A percentile compares a stretch with the other conserved stretches of the same genome.
Conservation (phyloP, 371 early-diverging fungal genomes). For the Haplosporangium sp. region DNA sequence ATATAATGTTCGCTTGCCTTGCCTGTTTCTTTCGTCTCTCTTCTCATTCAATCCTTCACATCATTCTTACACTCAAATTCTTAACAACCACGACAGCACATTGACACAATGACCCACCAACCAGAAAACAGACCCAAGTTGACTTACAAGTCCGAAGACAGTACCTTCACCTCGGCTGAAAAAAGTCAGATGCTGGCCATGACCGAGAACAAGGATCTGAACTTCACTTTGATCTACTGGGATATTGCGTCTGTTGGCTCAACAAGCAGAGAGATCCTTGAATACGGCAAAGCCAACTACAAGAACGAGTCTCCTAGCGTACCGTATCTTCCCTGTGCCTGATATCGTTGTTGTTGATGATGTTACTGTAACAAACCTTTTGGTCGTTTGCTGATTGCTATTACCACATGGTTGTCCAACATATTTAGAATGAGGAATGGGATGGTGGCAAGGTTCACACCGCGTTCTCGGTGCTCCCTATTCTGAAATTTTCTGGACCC, state of each 20-base stretch:
- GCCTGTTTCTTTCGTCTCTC: no score
- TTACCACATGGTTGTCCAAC: no score
- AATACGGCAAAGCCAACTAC: slow-evolving; percentile 12
- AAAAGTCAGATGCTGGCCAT: neutral
- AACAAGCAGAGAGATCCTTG: slow-evolving; percentile 23
- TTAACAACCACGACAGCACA: no score
- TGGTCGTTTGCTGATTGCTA: no score
- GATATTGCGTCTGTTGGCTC: slow-evolving; percentile 23
- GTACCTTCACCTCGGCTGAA: slow-evolving; percentile 9
- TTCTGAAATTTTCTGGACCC: slow-evolving; percentile 17
- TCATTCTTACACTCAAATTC: no score
- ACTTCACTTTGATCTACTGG: slow-evolving; percentile 18
- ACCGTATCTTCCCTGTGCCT: no score
- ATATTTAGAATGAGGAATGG: slow-evolving; percentile 16
- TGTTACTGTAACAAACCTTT: no score
- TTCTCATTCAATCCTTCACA: no score
- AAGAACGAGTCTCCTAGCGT: neutral
- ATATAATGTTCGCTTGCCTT: no score
- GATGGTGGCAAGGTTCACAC: slow-evolving; percentile 9
- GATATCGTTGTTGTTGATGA: no score
- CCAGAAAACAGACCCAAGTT: neutral
- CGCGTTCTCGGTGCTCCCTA: slow-evolving; percentile 24
- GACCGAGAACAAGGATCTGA: slow-evolving; percentile 24
- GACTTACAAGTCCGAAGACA: slow-evolving; percentile 7
- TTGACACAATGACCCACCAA: slow-evolving; percentile 9